phyloP scores from a whole-genome alignment of 1,284 basidiomycete genomes.

The Ganoderma lingzhi region DNA sequence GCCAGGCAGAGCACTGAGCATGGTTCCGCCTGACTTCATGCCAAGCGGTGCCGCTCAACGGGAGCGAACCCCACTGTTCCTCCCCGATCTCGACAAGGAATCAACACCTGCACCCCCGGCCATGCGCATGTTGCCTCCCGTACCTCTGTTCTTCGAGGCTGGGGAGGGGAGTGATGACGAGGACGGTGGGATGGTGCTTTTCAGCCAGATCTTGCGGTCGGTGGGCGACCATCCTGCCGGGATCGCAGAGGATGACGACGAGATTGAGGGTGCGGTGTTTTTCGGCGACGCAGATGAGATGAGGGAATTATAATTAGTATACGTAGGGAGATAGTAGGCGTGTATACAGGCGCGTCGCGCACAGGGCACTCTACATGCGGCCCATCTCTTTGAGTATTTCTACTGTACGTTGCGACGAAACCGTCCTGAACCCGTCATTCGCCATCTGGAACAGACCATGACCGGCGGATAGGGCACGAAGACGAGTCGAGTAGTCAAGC shows the following conservation, averaged over 20 bases:
- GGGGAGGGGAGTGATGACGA: constrained; percentile 45
- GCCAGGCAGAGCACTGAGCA: constrained; percentile 42
- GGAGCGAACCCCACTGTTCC: constrained; percentile 67
- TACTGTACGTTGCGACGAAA: constrained; percentile 62
- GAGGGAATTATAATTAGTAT: constrained; percentile 57
- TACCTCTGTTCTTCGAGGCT: constrained; percentile 54
- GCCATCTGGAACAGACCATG: constrained; percentile 84
- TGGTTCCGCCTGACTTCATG: constrained; percentile 44
- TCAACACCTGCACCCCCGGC: constrained; percentile 47
- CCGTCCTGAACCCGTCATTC: constrained; percentile 76
- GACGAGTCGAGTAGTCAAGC: constrained; percentile 80
- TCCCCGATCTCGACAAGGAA: constrained; percentile 63
- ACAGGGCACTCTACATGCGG: constrained; percentile 49
- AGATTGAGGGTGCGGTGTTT: constrained; percentile 74
- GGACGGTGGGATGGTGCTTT: constrained; percentile 69
- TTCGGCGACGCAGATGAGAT: constrained; percentile 84
- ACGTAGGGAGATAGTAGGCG: constrained; percentile 14
- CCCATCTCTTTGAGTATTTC: constrained; percentile 83
- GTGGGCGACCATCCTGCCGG: constrained; percentile 61
- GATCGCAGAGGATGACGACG: constrained; percentile 75
- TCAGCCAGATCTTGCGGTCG: constrained; percentile 75
- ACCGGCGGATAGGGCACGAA: constrained; percentile 85
- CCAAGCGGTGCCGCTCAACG: constrained; percentile 40
- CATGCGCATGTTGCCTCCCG: constrained; percentile 45
- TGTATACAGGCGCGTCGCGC: not conserved